Conservation (phyloP, 106 monocot species). For the Dendrobium huoshanense region DNA sequence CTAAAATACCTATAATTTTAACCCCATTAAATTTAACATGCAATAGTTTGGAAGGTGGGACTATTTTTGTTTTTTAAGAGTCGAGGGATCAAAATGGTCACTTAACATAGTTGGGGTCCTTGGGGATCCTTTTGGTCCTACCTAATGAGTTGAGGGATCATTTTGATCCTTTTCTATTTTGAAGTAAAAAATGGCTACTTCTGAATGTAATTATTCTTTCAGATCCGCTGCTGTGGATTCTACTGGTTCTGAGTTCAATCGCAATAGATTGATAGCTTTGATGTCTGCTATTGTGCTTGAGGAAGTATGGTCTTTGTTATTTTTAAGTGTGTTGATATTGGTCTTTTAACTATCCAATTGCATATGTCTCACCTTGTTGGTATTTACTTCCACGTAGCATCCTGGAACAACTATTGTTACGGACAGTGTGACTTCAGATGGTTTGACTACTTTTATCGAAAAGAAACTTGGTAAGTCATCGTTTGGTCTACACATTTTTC, state of each 20-base stretch:
- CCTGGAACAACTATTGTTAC: conserved; percentile 92
- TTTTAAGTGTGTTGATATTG: neutral
- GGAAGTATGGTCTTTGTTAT: conserved; percentile 47
- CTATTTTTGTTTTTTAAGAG: too few relatives aligned
- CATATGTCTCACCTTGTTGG: conserved; percentile 2
- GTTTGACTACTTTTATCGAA: conserved; percentile 91
- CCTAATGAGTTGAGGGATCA: too few relatives aligned
- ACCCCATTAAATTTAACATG: too few relatives aligned
- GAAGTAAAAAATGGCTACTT: too few relatives aligned
- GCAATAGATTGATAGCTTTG: conserved; percentile 93
- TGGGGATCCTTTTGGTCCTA: too few relatives aligned
- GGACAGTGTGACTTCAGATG: conserved; percentile 99
- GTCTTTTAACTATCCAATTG: neutral
- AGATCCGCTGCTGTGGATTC: conserved; percentile 99
- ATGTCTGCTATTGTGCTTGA: conserved; percentile 95
- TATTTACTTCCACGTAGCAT: conserved; percentile 46
- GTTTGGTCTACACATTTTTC: neutral
- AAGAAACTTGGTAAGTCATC: conserved; percentile 76
- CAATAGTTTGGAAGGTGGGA: neutral
- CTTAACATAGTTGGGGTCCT: too few relatives aligned
- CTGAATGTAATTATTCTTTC: neutral
- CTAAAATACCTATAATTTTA: too few relatives aligned
- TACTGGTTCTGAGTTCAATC: conserved; percentile 74
- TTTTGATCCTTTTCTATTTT: too few relatives aligned
- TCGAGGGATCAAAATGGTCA: too few relatives aligned